Evolutionary conservation across 1,139 yeast species (phyloP).

Genomic region (Lodderomyces pseudojiufengensis): DNA sequence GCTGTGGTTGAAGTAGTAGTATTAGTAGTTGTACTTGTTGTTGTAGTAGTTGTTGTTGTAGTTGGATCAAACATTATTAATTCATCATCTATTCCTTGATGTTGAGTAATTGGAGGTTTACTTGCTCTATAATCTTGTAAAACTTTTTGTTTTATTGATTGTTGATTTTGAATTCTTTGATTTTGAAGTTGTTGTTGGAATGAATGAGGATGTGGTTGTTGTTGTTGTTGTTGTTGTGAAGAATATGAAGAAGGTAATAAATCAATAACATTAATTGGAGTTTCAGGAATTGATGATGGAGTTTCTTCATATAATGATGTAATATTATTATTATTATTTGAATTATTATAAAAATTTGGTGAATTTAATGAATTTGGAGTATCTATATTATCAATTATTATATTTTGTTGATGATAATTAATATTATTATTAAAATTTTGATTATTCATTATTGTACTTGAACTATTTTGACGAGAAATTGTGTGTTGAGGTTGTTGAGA

Average conservation of each 20-base stretch:
- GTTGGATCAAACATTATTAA: constrained; percentile 10
- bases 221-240: constrained; percentile 3
- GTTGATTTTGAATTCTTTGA: constrained; percentile 1
- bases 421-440: constrained; percentile 1
- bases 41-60: background rate
- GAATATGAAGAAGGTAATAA: constrained; percentile 15
- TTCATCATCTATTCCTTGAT: constrained; percentile 15
- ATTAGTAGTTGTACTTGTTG: background rate
- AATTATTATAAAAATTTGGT: constrained; percentile 19
- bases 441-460: constrained; percentile 12
- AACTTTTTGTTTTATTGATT: constrained; percentile 7
- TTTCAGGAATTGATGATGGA: constrained; percentile 14
- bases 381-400: constrained; percentile 8
- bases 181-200: background rate
- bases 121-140: constrained; percentile 14
- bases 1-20: constrained; percentile 1
- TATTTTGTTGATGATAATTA: background rate
- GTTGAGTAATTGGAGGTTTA: constrained; percentile 12
- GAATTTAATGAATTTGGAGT: constrained; percentile 27
- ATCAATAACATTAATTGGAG: constrained; percentile 21
- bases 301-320: constrained; percentile 4
- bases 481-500: constrained; percentile 6
- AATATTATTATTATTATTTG: constrained; percentile 4
- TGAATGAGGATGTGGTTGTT: constrained; percentile 1
- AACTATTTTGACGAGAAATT: constrained; percentile 14